Percentiles rank a stretch among this genome's conserved stretches.
These are phyloP conservation scores for Aspergillus biplanus DNA, from an alignment of 495 filamentous ascomycete species.

Conservation along the genomic window DNA sequence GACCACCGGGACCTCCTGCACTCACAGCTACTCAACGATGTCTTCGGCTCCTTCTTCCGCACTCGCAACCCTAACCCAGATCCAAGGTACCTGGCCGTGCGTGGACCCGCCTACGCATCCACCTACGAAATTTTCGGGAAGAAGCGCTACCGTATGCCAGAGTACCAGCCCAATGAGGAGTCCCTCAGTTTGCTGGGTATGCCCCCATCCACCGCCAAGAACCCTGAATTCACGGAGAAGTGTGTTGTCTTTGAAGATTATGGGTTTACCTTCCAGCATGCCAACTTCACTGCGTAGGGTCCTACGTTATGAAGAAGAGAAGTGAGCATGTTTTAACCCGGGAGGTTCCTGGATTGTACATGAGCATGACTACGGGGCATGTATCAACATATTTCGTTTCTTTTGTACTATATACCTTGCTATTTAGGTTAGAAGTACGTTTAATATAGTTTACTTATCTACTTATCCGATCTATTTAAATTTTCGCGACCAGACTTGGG, in stretches of 20 bases:
- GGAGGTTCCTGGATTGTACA: background rate
- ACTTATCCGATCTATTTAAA: no score
- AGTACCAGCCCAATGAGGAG: constrained; percentile 13
- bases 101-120: constrained; percentile 29
- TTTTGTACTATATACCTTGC: constrained; percentile 6
- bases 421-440: background rate
- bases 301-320: background rate
- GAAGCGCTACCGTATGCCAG: constrained; percentile 19
- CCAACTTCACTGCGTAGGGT: constrained; percentile 2
- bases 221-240: constrained; percentile 21
- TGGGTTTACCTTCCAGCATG: constrained; percentile 31
- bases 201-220: constrained; percentile 12
- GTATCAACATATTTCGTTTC: background rate
- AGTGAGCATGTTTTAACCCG: no score
- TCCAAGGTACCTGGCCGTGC: constrained; percentile 14
- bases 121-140: constrained; percentile 14
- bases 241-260: constrained; percentile 32
- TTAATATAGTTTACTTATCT: background rate
- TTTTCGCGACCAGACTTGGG: no score
- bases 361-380: background rate
- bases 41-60: constrained; percentile 31
- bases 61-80: constrained; percentile 31
- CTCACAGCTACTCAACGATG: constrained; percentile 34
- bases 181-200: constrained; percentile 26
- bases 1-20: constrained; percentile 25